Percentiles rank a stretch among this genome's conserved stretches.
These are phyloP conservation scores for Kandelia obovata DNA, from an alignment of 345 rosid species.

Conservation along the genomic window DNA sequence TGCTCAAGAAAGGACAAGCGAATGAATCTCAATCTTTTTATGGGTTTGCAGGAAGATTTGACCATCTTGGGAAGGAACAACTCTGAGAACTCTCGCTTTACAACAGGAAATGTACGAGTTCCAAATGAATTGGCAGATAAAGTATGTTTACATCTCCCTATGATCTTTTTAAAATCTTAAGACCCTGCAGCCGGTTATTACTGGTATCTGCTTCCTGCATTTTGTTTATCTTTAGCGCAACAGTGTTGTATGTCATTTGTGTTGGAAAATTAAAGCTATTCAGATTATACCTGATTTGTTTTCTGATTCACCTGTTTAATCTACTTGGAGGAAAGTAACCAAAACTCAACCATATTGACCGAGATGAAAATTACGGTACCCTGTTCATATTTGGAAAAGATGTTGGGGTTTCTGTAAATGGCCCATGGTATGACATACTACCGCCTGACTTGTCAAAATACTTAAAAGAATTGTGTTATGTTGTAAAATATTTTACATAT, in stretches of 20 bases:
- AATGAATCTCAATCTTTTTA: not conserved
- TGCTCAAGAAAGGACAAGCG: constrained; percentile 5
- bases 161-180: not conserved
- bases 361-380: too few relatives aligned
- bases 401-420: too few relatives aligned
- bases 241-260: not conserved
- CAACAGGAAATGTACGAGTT: constrained; percentile 21
- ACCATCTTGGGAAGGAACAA: constrained; percentile 23
- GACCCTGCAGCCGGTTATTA: not conserved
- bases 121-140: constrained; percentile 29
- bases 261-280: not conserved
- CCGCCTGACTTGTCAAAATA: too few relatives aligned
- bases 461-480: too few relatives aligned
- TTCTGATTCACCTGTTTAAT: too few relatives aligned
- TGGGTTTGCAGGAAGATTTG: constrained; percentile 30
- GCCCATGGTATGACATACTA: too few relatives aligned
- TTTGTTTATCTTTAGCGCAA: not conserved
- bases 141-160: constrained; percentile 24
- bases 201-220: not conserved
- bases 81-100: constrained; percentile 22
- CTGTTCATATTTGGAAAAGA: too few relatives aligned
- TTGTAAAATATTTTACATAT: too few relatives aligned
- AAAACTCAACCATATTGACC: too few relatives aligned
- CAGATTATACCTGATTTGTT: too few relatives aligned
- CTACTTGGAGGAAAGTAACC: too few relatives aligned